Evolutionary conservation across 2,329 filamentous ascomycete genomes (phyloP).

Genomic region (Cyanodermella asteris): DNA sequence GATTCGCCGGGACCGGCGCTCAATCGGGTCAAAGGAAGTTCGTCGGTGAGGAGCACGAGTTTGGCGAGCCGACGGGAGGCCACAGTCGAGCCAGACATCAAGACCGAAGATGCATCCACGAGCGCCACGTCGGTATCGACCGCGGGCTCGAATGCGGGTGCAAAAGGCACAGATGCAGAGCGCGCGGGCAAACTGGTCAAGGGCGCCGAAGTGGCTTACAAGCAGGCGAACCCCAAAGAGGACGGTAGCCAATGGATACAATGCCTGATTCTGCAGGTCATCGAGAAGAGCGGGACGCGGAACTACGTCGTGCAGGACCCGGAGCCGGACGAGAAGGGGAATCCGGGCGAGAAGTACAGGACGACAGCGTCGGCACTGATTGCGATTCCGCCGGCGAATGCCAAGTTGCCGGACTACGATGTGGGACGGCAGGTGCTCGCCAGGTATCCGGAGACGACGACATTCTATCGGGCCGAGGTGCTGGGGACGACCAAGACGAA

Average conservation of each 20-base stretch:
- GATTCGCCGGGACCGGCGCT: slow-evolving; percentile 23
- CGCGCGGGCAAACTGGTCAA: slow-evolving; percentile 20
- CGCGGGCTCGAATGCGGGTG: slow-evolving; percentile 17
- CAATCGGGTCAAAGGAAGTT: slow-evolving; percentile 7
- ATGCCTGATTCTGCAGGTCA: slow-evolving; percentile 53
- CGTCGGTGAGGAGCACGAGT: slow-evolving; percentile 15
- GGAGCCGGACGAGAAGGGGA: slow-evolving; percentile 48
- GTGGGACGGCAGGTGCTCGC: slow-evolving; percentile 53
- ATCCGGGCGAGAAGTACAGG: slow-evolving; percentile 38
- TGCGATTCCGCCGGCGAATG: slow-evolving; percentile 41
- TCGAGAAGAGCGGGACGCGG: slow-evolving; percentile 50
- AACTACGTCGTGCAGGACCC: slow-evolving; percentile 64
- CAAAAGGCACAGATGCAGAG: slow-evolving; percentile 22
- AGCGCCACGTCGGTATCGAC: too few relatives aligned
- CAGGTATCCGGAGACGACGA: slow-evolving; percentile 63
- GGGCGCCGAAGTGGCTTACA: slow-evolving; percentile 29
- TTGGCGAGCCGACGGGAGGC: slow-evolving; percentile 18
- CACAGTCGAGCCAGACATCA: slow-evolving; percentile 17
- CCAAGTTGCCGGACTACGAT: slow-evolving; percentile 38
- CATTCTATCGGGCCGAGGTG: slow-evolving; percentile 67
- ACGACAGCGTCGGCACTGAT: slow-evolving; percentile 58
- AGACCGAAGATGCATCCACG: slow-evolving; percentile 21
- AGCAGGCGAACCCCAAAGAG: slow-evolving; percentile 27
- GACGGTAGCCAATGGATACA: slow-evolving; percentile 40
- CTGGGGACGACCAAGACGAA: slow-evolving; percentile 43